These are phyloP conservation scores for Eucalyptus tenuipes DNA, from an alignment of 345 rosid species.

Conservation along the genomic window DNA sequence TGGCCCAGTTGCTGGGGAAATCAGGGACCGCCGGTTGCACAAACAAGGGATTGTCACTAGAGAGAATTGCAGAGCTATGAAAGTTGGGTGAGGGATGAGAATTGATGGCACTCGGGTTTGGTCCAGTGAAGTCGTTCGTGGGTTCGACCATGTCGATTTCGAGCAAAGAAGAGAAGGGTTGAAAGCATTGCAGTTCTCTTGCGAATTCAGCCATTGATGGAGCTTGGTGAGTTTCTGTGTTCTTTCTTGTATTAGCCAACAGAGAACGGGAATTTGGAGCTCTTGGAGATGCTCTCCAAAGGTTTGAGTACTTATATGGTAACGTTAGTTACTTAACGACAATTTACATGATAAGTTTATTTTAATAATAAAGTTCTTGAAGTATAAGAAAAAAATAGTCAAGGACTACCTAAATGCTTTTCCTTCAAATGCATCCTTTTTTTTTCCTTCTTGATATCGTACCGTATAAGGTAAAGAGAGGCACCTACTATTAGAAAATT, in stretches of 20 bases:
- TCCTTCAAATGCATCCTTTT: background rate
- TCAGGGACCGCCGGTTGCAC: background rate
- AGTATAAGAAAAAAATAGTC: background rate
- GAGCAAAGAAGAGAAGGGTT: slow-evolving; percentile 10
- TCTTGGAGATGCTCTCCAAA: background rate
- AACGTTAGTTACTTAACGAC: background rate
- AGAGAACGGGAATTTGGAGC: background rate
- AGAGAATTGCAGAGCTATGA: background rate
- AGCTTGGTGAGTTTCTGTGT: background rate
- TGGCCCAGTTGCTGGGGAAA: background rate
- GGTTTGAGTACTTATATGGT: background rate
- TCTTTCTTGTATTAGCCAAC: background rate
- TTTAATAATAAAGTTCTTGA: background rate
- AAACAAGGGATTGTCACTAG: background rate
- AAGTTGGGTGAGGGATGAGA: slow-evolving; percentile 4
- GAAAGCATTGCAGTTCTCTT: slow-evolving; percentile 12
- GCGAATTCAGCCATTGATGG: slow-evolving; percentile 28
- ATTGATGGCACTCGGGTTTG: slow-evolving; percentile 4
- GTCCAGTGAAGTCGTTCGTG: slow-evolving; percentile 17
- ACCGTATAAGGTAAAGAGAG: background rate
- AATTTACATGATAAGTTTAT: background rate
- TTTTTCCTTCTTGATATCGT: background rate
- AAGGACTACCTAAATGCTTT: background rate
- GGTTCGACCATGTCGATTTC: slow-evolving; percentile 21
- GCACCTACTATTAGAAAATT: background rate